A percentile compares a stretch with the other conserved stretches of the same genome.
phyloP scores from a whole-genome alignment of 805 yeast species.

The Candida suzukii region DNA sequence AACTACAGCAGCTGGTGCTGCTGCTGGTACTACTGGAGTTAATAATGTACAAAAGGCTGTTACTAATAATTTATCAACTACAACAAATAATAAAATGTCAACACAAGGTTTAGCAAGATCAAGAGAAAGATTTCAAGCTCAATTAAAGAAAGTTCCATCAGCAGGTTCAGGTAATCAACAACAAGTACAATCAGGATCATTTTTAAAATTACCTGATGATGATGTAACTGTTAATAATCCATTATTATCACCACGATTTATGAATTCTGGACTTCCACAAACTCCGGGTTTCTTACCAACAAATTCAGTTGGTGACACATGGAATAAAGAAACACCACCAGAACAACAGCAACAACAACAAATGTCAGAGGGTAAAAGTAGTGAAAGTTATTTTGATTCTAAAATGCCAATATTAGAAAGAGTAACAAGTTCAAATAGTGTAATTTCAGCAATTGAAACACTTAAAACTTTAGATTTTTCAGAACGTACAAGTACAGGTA shows the following conservation, averaged over 20 bases:
- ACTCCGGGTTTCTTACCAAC: constrained; percentile 19
- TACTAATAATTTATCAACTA: constrained; percentile 1
- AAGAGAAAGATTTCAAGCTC: constrained; percentile 16
- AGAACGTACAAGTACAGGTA: no score
- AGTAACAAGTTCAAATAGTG: background rate
- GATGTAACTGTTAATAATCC: background rate
- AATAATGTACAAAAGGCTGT: constrained; percentile 2
- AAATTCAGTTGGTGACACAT: constrained; percentile 14
- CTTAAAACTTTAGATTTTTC: background rate
- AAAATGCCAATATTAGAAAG: background rate
- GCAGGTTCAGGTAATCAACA: background rate
- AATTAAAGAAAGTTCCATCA: constrained; percentile 12
- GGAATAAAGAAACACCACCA: background rate
- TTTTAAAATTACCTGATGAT: constrained; percentile 4
- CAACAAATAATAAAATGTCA: constrained; percentile 2
- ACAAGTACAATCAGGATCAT: no score
- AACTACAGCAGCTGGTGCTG: background rate
- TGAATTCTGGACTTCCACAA: constrained; percentile 9
- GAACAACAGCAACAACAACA: background rate
- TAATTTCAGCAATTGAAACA: background rate
- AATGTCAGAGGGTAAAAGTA: background rate
- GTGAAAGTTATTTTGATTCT: background rate
- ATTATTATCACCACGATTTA: background rate
- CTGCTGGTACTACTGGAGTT: background rate
- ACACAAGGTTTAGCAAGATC: constrained; percentile 13